Base-by-base conservation (phyloP, 129 eudicot genomes). In the Tanacetum coccineum region DNA sequence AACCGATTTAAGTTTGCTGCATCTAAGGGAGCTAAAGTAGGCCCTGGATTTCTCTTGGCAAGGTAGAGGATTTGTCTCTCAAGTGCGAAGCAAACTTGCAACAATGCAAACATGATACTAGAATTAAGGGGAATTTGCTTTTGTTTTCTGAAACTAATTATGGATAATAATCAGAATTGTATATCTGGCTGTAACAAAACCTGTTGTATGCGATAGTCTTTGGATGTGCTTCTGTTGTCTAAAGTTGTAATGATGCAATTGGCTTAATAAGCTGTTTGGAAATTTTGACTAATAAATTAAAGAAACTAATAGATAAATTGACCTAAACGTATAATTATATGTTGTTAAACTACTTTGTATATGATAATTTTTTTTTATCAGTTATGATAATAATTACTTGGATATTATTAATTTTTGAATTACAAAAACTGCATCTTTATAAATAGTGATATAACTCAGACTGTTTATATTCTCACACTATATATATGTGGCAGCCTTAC, bases 1-100 rank as follows among this genome's bases (percentile, higher is more conserved):
- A 89, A 87, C 74, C 92, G 99, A 7, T 82, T 88, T 81, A 89
- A 93, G 80, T 89, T 93, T 78, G 82, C 74, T 67, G 99, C 90
- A 49, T 86, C 96, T 9, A 89, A 83, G 79, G 99, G 96, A 39
- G 55, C 84, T 64, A 82, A 73, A 75, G 77, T 89, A 74, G 99
- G 99, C 28, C 96, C 96, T 3, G 87, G 90, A 57, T 89, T 93
- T 79, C 84, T 93, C 61, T 79, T 93, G 75, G 66, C 95, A 66
- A 93, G 99, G 99, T 89, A 74, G n/a, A 80, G 69, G 1, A 13
- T 13, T 3, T 44, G 52, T 51, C 18, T 36, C 42, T 54, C 5
- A 50, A 51, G 18, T 70, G 56, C 48, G 25, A 30, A 36, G 13
- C 36, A 18, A 52, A 68, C 12, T 1, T 14, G 17, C 49, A 13